Base-by-base conservation (phyloP, 2,329 filamentous ascomycete genomes). In the Penicillium hesseltinei region DNA sequence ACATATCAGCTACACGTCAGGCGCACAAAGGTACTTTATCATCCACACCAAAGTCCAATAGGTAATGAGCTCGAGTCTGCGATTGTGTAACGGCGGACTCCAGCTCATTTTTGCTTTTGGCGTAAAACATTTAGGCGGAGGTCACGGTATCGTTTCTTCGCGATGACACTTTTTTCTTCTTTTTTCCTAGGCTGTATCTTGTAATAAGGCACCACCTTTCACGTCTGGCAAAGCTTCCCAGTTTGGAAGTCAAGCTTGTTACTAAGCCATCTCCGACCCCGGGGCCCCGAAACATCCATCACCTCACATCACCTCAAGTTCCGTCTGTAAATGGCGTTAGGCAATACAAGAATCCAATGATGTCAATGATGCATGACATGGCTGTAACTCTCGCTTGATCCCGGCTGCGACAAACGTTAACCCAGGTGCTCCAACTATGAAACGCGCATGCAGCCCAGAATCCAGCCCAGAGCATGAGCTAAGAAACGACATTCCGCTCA, bases 391-490 rank as follows among this genome's bases (percentile, higher is more conserved):
- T 35, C 4, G 7, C 9, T 19, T 36, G 29, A 25, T 21, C 19
- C 11, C 11, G 4, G 6, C 5, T 7, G 15, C 13, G 8, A 27
- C 17, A 29, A 3, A 23, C 19, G 5, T n/a, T 13, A 21, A 10
- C 11, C n/a, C 21, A 10, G 8, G 7, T 3, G 6, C 19, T 5
- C 13, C 27, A 19, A 59, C 29, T 36, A 65, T 65, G 63, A 65
- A 65, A 46, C 61, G 62, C n/a, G 36, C 25, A 17, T 46, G 27
- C 19, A 61, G 46, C 56, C 49, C 42, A 15, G 53, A 57, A 21
- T 54, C 27, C n/a, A 47, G 38, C 38, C 21, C 39, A 29, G 45
- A 58, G 17, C 11, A 25, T 25, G 23, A 44, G 23, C 5, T 11
- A 29, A 23, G 31, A 21, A 23, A 25, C 35, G 47, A n/a, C 6